These are phyloP conservation scores for Plasmodium gaboni DNA, from an alignment of 169 alveolate genomes.

Conservation along the genomic window DNA sequence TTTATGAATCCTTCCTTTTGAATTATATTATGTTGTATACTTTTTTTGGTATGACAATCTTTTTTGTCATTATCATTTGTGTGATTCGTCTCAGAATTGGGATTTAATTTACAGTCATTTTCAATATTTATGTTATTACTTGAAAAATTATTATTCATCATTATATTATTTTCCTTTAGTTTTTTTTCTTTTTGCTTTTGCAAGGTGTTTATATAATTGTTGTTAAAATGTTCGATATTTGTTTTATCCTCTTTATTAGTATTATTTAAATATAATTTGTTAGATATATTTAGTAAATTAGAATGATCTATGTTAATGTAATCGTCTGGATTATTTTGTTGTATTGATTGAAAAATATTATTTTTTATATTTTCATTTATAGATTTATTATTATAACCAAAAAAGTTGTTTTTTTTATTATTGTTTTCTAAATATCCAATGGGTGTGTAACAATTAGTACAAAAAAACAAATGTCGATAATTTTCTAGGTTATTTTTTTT, in stretches of 20 bases:
- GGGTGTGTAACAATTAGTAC: slow-evolving; percentile 26
- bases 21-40: background rate
- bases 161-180: background rate
- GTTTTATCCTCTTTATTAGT: too few species aligned
- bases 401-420: slow-evolving; percentile 3
- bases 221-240: background rate
- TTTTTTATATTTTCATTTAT: slow-evolving; percentile 20
- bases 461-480: slow-evolving; percentile 37
- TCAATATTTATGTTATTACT: background rate
- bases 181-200: background rate
- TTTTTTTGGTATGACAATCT: background rate
- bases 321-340: background rate
- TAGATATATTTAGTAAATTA: too few species aligned
- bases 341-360: background rate
- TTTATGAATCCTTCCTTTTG: too few species aligned
- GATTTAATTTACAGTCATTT: background rate
- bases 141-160: background rate
- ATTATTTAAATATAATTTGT: background rate
- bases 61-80: background rate
- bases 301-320: slow-evolving; percentile 8
- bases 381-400: background rate
- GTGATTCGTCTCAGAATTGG: background rate
- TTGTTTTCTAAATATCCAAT: slow-evolving; percentile 55
- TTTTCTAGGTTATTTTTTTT: slow-evolving; percentile 1
- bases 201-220: background rate